These are phyloP conservation scores for Paxillus involutus DNA, from an alignment of 768 basidiomycete genomes.

Conservation along the genomic window DNA sequence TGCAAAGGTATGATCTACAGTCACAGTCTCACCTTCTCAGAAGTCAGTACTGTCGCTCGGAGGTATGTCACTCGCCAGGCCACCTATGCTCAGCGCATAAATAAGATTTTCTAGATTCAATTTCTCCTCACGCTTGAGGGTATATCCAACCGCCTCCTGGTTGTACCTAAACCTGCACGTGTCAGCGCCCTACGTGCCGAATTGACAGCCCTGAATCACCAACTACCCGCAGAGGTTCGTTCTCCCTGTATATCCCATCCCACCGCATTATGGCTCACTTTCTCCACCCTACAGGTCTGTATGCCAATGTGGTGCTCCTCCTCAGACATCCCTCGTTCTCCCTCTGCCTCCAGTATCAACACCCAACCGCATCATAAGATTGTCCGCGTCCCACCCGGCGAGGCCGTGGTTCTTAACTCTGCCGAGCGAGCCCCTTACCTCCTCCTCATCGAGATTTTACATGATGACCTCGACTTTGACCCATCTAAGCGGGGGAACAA, in stretches of 20 bases:
- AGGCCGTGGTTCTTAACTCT: constrained; percentile 96
- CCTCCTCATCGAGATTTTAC: constrained; percentile 87
- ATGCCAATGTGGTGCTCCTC: constrained; percentile 88
- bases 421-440: constrained; percentile 95
- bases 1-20: constrained; percentile 65
- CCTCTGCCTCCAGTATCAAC: constrained; percentile 27
- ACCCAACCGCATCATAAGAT: constrained; percentile 86
- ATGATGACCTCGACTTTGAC: constrained; percentile 91
- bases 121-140: constrained; percentile 88
- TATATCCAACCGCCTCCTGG: constrained; percentile 87
- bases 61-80: constrained; percentile 48
- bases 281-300: constrained; percentile 55
- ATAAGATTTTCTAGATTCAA: constrained; percentile 53
- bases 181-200: constrained; percentile 97
- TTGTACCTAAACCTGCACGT: constrained; percentile 91
- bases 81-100: neutral
- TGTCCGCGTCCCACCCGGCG: constrained; percentile 95
- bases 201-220: constrained; percentile 92
- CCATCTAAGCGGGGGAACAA: constrained; percentile 80
- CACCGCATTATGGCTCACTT: constrained; percentile 4
- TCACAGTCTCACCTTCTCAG: constrained; percentile 75
- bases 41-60: constrained; percentile 85
- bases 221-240: constrained; percentile 89
- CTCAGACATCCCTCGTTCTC: constrained; percentile 52
- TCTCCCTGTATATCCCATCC: neutral